Evolutionary conservation across 148 eudicot species (phyloP).

Genomic region (Silene latifolia): DNA sequence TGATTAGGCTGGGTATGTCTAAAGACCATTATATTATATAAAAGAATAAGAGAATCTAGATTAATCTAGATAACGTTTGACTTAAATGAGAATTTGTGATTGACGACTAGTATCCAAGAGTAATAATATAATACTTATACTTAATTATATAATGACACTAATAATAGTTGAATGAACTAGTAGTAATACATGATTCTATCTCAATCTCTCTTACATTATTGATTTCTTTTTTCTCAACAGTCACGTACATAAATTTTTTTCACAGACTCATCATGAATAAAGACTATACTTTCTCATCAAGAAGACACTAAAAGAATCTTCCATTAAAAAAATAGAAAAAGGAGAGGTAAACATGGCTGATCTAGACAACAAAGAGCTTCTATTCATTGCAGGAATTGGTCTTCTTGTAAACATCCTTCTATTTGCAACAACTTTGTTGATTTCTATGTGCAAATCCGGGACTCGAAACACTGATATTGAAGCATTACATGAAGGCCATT

Average conservation of each 20-base stretch:
- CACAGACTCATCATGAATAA: background rate
- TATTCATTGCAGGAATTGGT: constrained; percentile 26
- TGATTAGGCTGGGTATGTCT: too few species aligned
- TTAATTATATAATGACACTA: too few species aligned
- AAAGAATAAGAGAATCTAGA: too few species aligned
- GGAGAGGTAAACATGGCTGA: constrained; percentile 10
- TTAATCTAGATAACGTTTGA: too few species aligned
- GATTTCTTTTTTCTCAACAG: background rate
- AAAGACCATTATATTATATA: too few species aligned
- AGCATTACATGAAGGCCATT: constrained; percentile 3
- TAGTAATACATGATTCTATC: too few species aligned
- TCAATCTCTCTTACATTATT: too few species aligned
- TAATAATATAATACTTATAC: too few species aligned
- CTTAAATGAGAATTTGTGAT: too few species aligned
- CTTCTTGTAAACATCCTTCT: constrained; percentile 17
- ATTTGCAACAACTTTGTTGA: constrained; percentile 18
- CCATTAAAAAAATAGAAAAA: background rate
- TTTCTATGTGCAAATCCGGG: constrained; percentile 5
- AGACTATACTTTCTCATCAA: background rate
- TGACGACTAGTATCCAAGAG: too few species aligned
- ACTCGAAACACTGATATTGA: constrained; percentile 13
- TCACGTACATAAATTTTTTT: background rate
- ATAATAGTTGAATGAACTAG: too few species aligned
- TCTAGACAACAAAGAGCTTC: constrained; percentile 6
- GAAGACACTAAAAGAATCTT: background rate